Evolutionary conservation across 106 monocot species (phyloP), one percentile per base, ranked within the genome.

Genomic region (Alisma plantagoaquatica): DNA sequence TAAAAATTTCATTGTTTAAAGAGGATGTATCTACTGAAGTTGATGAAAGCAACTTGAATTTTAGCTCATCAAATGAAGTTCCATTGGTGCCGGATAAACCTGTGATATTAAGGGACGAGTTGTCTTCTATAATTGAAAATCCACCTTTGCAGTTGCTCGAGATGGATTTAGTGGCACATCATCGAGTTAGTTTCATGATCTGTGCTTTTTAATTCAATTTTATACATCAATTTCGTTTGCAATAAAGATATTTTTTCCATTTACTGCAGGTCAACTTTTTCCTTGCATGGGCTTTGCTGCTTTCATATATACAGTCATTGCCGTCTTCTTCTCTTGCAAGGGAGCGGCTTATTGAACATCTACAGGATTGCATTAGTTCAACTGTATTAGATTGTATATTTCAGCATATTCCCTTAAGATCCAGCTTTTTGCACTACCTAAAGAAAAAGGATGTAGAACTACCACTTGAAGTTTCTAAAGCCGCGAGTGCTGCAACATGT

Each of bases 321-420:
- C 73, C 84, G 61, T 46, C 77, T 62, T 81, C 88, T 43, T 80
- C 94, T 56, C 47, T 44, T 31, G 51, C 70, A 46, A 84, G 77
- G 54, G 78, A 81, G 54, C 70, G 54, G 35, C 24, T 89, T 42
- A 61, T 82, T 51, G 78, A 81, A 30, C 73, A 73, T 60, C 59
- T 96, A 73, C 84, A 83, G 62, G 84, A 96, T 53, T 80, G 65
- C 70, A 59, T 81, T 27, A 77, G 70, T 71, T 67, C 96, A 23
- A 64, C 51, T 14, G 72, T 96, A 64, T 51, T 96, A 16, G 73
- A 84, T 61, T 78, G 70, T 45, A 50, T 96, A 45, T 96, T 96
- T 57, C 96, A 96, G 73, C 84, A 96, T 74, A 84, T 96, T 33
- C 89, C 81, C 21, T 69, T 89, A 43, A 85, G 75, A 28, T 27